Evolutionary conservation across 768 basidiomycete species (phyloP).

Genomic region (Nidula microcarpa): DNA sequence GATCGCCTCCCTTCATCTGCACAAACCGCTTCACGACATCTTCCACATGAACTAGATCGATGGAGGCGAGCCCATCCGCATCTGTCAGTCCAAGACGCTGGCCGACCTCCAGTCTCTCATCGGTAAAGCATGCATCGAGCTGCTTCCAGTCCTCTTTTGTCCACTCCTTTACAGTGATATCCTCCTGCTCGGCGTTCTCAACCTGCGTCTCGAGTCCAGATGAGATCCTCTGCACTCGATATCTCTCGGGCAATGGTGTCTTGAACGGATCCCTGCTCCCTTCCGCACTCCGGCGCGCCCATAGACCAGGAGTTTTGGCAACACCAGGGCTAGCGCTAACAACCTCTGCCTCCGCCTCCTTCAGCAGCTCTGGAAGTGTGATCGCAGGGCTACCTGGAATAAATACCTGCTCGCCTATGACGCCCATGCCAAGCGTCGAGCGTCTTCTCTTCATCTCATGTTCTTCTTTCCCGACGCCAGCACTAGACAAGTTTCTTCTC

Average conservation of each 20-base stretch:
- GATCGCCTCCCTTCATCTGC: conserved; percentile 41
- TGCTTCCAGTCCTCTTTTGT: conserved; percentile 76
- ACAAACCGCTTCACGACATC: conserved; percentile 62
- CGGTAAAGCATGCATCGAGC: conserved; percentile 76
- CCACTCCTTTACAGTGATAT: conserved; percentile 41
- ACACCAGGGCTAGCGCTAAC: conserved; percentile 1
- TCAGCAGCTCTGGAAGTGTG: conserved; percentile 54
- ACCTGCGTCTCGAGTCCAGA: neutral
- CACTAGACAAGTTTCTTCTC: conserved; percentile 25
- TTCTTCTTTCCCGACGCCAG: conserved; percentile 27
- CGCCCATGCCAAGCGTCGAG: conserved; percentile 33
- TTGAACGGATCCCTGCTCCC: conserved; percentile 17
- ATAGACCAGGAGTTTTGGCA: neutral
- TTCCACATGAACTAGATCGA: conserved; percentile 48
- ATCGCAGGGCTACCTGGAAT: conserved; percentile 52
- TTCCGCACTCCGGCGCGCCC: neutral
- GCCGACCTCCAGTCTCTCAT: conserved; percentile 55
- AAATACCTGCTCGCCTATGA: conserved; percentile 48
- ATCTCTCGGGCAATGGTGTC: conserved; percentile 17
- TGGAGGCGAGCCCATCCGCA: conserved; percentile 42
- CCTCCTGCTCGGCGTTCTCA: conserved; percentile 3
- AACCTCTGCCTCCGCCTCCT: conserved; percentile 56
- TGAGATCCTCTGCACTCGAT: neutral
- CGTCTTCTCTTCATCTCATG: conserved; percentile 16
- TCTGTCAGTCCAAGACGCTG: conserved; percentile 10